phyloP scores from a whole-genome alignment of 2,329 filamentous ascomycete genomes.

The Phyllosticta citriasiana region DNA sequence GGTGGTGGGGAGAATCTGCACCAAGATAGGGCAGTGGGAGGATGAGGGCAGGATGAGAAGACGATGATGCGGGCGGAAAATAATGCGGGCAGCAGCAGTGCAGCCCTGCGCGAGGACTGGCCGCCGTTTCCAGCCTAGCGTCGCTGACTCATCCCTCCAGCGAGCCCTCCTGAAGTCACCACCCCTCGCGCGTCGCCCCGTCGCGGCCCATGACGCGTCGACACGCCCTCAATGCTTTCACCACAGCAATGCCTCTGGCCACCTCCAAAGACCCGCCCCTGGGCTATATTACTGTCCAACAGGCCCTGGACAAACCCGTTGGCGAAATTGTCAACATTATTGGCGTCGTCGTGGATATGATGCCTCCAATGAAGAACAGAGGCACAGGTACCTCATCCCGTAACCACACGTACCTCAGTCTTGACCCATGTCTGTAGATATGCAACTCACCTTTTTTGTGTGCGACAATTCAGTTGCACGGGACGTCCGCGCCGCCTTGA shows the following conservation, averaged over 20 bases:
- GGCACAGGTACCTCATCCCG: not conserved
- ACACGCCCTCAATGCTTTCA: not conserved
- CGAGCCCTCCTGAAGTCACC: not conserved
- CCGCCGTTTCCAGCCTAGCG: conserved; percentile 7
- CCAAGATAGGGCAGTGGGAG: conserved; percentile 8
- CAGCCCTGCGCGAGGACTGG: conserved; percentile 9
- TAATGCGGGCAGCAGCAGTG: conserved; percentile 10
- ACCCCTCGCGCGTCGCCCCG: not conserved
- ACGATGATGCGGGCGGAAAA: conserved; percentile 7
- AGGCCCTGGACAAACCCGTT: not conserved
- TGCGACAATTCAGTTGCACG: conserved; percentile 15
- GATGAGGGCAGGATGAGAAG: conserved; percentile 1
- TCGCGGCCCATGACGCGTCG: not conserved
- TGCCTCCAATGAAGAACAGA: not conserved
- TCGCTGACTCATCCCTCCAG: not conserved
- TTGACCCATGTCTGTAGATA: not conserved
- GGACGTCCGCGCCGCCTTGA: not conserved
- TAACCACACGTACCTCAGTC: too few relatives aligned
- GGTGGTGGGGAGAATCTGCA: not conserved
- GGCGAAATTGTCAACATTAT: conserved; percentile 1
- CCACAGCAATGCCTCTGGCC: conserved; percentile 1
- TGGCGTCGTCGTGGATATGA: not conserved
- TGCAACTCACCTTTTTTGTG: not conserved
- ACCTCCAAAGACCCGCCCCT: not conserved
- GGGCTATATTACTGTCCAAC: not conserved